Conservation (phyloP, 345 rosid genomes). For the Gossypium australe region DNA sequence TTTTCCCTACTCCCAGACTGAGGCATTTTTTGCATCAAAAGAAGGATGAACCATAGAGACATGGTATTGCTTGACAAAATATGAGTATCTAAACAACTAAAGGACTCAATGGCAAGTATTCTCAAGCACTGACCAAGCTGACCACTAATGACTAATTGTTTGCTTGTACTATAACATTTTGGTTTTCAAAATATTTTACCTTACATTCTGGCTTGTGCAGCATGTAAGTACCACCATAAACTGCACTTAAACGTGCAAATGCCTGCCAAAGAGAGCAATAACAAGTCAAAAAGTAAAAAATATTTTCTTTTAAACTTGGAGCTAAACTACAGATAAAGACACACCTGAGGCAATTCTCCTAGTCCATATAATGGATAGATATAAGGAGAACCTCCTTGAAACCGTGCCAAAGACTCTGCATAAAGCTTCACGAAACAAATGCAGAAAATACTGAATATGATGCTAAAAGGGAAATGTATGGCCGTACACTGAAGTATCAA, state of each 20-base stretch:
- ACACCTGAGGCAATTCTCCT: conserved; percentile 92
- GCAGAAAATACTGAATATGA: not conserved
- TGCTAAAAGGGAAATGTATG: not conserved
- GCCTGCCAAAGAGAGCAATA: conserved; percentile 42
- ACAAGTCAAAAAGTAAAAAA: conserved; percentile 11
- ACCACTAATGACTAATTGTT: not conserved
- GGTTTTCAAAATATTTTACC: conserved; percentile 31
- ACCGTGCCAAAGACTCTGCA: conserved; percentile 86
- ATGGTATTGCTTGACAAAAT: not conserved
- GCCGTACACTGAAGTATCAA: not conserved
- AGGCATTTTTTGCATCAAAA: not conserved
- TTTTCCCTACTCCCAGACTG: not conserved
- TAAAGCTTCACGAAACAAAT: conserved; percentile 49
- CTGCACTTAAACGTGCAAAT: conserved; percentile 91
- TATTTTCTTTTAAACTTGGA: not conserved
- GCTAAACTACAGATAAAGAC: not conserved
- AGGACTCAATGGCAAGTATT: not conserved
- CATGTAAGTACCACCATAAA: conserved; percentile 96
- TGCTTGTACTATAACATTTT: not conserved
- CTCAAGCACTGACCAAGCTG: not conserved
- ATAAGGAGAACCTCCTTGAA: conserved; percentile 91
- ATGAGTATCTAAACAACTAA: not conserved
- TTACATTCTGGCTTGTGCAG: conserved; percentile 90
- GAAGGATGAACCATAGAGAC: not conserved
- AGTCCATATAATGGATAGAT: conserved; percentile 86